Conservation (phyloP, 75 land plant species). For the Picea sitchensis region DNA sequence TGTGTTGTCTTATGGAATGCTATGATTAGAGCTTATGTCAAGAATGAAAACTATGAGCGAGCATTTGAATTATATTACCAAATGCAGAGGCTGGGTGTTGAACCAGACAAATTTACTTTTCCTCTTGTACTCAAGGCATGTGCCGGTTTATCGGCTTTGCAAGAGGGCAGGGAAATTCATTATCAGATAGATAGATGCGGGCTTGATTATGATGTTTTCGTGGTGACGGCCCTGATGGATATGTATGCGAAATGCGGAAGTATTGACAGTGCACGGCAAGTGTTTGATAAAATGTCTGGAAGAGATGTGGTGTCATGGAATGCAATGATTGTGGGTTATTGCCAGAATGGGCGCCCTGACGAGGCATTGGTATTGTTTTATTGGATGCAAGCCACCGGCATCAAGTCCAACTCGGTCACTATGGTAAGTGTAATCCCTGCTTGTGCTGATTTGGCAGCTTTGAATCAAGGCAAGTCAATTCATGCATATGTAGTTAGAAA, state of each 20-base stretch:
- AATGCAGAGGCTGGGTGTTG: background rate
- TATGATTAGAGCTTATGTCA: background rate
- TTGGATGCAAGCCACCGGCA: slow-evolving; percentile 13
- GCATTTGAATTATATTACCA: background rate
- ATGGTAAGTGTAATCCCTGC: slow-evolving; percentile 18
- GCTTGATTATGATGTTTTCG: background rate
- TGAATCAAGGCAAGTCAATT: slow-evolving; percentile 27
- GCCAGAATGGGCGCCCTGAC: slow-evolving; percentile 24
- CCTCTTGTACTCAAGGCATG: slow-evolving; percentile 16
- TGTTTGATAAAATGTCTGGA: slow-evolving; percentile 32
- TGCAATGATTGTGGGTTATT: slow-evolving; percentile 72
- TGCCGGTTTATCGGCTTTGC: background rate
- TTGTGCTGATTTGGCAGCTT: slow-evolving; percentile 24
- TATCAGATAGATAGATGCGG: background rate
- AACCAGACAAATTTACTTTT: background rate
- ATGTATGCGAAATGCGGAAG: slow-evolving; percentile 51
- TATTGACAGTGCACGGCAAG: slow-evolving; percentile 22
- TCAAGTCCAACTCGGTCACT: slow-evolving; percentile 30
- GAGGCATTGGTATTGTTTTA: slow-evolving; percentile 47
- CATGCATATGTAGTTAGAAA: slow-evolving; percentile 37
- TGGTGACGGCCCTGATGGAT: slow-evolving; percentile 35
- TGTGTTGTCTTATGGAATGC: background rate
- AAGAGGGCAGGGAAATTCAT: slow-evolving; percentile 16
- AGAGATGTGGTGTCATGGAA: slow-evolving; percentile 65
- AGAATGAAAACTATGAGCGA: background rate